These are phyloP conservation scores for Infundibulicybe gibba DNA, from an alignment of 768 basidiomycete species.

Conservation along the genomic window DNA sequence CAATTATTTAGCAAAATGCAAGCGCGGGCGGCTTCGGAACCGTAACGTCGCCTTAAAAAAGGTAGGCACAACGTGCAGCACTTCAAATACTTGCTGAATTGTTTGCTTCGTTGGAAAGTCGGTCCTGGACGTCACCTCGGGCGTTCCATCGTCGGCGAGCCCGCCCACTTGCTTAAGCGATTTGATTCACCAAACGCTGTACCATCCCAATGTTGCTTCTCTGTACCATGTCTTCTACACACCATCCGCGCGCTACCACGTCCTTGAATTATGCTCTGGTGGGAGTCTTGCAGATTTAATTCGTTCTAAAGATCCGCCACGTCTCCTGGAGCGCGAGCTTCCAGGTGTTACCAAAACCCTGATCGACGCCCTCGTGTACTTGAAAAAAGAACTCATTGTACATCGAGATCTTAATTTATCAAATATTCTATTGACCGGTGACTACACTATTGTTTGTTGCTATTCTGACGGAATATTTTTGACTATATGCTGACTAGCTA, in stretches of 20 bases:
- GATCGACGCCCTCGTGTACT: slow-evolving; percentile 37
- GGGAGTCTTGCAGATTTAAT: slow-evolving; percentile 34
- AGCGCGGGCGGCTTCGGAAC: slow-evolving; percentile 38
- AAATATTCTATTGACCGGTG: slow-evolving; percentile 35
- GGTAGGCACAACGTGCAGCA: slow-evolving; percentile 16
- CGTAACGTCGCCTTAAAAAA: slow-evolving; percentile 41
- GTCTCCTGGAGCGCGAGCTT: slow-evolving; percentile 29
- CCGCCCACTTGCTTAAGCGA: slow-evolving; percentile 5
- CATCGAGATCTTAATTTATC: slow-evolving; percentile 39
- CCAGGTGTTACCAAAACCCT: slow-evolving; percentile 34
- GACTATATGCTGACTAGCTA: not conserved
- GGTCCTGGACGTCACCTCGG: too few species aligned
- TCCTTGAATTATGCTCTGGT: slow-evolving; percentile 41
- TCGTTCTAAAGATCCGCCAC: slow-evolving; percentile 10
- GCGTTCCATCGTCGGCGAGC: slow-evolving; percentile 3
- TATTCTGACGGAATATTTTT: not conserved
- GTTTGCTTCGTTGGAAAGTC: too few species aligned
- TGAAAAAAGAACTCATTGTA: slow-evolving; percentile 36
- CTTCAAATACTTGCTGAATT: too few species aligned
- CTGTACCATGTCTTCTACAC: slow-evolving; percentile 37
- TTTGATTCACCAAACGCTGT: slow-evolving; percentile 35
- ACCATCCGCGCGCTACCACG: slow-evolving; percentile 26
- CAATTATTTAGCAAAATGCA: slow-evolving; percentile 40
- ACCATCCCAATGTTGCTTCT: slow-evolving; percentile 47
- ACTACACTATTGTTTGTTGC: slow-evolving; percentile 35